Percentiles rank a stretch among this genome's conserved stretches.
Evolutionary conservation across 2,329 filamentous ascomycete genomes (phyloP).

Genomic region (Curvularia eragrostidis): DNA sequence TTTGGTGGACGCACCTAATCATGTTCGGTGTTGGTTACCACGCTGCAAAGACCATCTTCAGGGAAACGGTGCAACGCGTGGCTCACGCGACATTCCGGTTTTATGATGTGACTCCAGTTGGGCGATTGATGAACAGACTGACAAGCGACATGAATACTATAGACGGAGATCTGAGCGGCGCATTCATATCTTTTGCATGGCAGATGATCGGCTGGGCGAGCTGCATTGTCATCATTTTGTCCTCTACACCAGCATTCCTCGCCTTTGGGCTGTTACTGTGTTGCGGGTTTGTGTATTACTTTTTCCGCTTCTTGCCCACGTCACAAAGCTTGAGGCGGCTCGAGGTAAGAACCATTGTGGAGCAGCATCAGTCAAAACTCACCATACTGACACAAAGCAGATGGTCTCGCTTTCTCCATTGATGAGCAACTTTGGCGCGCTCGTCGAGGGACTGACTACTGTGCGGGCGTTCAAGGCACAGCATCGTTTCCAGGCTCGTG

Average conservation of each 20-base stretch:
- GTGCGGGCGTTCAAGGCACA: conserved; percentile 85
- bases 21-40: conserved; percentile 80
- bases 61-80: conserved; percentile 73
- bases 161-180: conserved; percentile 81
- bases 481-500: conserved; percentile 77
- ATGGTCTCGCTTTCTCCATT: conserved; percentile 89
- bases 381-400: conserved; percentile 25
- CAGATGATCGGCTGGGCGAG: conserved; percentile 73
- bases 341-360: conserved; percentile 57
- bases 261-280: conserved; percentile 73
- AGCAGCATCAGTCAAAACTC: background rate
- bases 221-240: conserved; percentile 78
- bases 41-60: conserved; percentile 78
- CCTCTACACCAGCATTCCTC: conserved; percentile 79
- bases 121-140: conserved; percentile 88
- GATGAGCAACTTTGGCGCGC: conserved; percentile 89
- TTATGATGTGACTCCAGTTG: conserved; percentile 88
- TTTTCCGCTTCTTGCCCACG: conserved; percentile 77
- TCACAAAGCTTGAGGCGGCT: conserved; percentile 83
- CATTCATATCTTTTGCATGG: conserved; percentile 75
- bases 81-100: conserved; percentile 85
- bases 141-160: conserved; percentile 90
- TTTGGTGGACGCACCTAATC: conserved; percentile 68
- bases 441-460: conserved; percentile 84
- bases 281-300: conserved; percentile 72